Conservation (phyloP, 768 basidiomycete species). For the Botryobasidium botryosum region DNA sequence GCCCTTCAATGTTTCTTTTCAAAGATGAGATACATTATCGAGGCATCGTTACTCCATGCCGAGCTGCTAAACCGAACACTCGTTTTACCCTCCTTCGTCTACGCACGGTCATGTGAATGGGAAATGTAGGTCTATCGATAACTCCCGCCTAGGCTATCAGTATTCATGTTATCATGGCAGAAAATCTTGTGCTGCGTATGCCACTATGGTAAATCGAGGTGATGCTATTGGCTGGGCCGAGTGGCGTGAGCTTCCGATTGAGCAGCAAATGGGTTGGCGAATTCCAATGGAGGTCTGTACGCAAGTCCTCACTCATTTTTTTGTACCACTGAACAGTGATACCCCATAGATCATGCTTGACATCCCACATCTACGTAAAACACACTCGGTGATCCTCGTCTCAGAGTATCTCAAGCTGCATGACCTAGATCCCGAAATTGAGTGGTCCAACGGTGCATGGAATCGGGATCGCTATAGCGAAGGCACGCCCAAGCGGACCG, state of each 20-base stretch:
- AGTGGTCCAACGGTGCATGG: constrained; percentile 27
- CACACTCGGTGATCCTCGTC: constrained; percentile 26
- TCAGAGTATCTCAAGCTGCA: constrained; percentile 30
- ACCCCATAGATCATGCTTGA: constrained; percentile 28
- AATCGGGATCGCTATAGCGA: constrained; percentile 21
- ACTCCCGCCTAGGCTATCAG: neutral
- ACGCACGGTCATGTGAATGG: constrained; percentile 31
- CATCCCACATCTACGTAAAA: constrained; percentile 24
- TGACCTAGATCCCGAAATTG: constrained; percentile 19
- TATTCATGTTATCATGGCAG: neutral
- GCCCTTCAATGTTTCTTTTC: neutral
- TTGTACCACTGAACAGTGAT: constrained; percentile 20
- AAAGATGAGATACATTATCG: constrained; percentile 33
- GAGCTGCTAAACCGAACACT: constrained; percentile 27
- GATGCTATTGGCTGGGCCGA: constrained; percentile 26
- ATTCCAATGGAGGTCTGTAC: constrained; percentile 14
- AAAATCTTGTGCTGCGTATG: constrained; percentile 26
- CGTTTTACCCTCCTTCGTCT: constrained; percentile 29
- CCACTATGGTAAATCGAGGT: constrained; percentile 29
- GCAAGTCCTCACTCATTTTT: neutral
- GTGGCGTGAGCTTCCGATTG: constrained; percentile 25
- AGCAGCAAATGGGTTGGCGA: constrained; percentile 17
- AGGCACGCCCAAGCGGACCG: constrained; percentile 14
- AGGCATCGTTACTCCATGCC: constrained; percentile 29
- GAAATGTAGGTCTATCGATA: constrained; percentile 20